Evolutionary conservation across 169 alveolate species (phyloP).

Genomic region (Cyclospora cayetanensis): DNA sequence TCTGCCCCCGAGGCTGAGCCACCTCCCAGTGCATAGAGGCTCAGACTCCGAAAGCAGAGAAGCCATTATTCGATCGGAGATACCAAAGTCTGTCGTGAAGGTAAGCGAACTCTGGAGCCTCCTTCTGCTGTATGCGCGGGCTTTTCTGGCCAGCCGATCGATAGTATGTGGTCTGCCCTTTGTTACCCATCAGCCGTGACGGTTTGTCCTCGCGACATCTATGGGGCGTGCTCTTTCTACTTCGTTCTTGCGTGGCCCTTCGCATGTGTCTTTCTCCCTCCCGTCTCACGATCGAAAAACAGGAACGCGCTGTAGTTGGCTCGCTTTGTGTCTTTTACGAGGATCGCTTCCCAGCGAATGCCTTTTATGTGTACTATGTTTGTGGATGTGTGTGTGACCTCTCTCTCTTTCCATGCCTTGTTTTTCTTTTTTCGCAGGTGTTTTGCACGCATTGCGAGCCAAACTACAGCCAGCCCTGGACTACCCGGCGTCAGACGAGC

Average conservation of each 20-base stretch:
- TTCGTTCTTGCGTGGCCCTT: neutral
- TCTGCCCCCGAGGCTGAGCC: neutral
- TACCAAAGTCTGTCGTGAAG: neutral
- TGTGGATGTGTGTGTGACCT: neutral
- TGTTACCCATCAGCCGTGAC: neutral
- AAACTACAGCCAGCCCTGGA: conserved; percentile 73
- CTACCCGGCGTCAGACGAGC: conserved; percentile 52
- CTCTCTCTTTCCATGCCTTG: neutral
- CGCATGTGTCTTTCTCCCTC: too few species aligned
- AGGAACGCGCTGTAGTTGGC: neutral
- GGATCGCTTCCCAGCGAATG: neutral
- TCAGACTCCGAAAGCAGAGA: conserved; percentile 1
- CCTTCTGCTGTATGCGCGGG: neutral
- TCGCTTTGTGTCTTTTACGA: neutral
- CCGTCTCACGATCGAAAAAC: too few species aligned
- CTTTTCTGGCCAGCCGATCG: neutral
- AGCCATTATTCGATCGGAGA: neutral
- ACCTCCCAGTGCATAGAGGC: neutral
- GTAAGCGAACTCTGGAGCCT: neutral
- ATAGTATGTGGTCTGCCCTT: too few species aligned
- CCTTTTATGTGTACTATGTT: neutral
- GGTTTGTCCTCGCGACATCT: too few species aligned
- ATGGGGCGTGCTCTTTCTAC: neutral
- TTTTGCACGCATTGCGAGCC: conserved; percentile 77
- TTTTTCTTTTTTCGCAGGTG: conserved; percentile 24